These are phyloP conservation scores for Ceratopteris richardii DNA, from an alignment of 75 land plant genomes.

Conservation along the genomic window DNA sequence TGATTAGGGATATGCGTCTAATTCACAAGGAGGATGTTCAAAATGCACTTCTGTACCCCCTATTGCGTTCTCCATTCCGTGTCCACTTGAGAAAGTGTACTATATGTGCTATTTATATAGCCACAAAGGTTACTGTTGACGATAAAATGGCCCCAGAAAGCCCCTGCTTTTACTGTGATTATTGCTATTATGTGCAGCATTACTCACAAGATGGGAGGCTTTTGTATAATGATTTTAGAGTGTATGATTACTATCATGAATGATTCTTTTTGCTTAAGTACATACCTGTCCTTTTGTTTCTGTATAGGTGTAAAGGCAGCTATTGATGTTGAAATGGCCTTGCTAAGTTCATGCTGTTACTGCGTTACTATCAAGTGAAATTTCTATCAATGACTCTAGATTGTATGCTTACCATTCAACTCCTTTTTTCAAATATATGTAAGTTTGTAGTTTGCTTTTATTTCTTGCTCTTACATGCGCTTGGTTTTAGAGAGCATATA, in stretches of 20 bases:
- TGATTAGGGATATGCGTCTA: conserved; percentile 81
- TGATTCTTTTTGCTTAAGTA: too few species aligned
- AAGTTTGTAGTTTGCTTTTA: too few species aligned
- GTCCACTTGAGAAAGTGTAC: conserved; percentile 53
- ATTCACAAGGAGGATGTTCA: conserved; percentile 72
- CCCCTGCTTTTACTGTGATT: conserved; percentile 83
- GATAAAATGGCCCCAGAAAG: conserved; percentile 75
- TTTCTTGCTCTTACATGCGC: too few species aligned
- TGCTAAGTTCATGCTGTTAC: too few species aligned
- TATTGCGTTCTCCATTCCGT: conserved; percentile 43
- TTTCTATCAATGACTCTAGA: too few species aligned
- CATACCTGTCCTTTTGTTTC: too few species aligned
- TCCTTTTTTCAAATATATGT: too few species aligned
- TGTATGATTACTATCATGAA: conserved; percentile 54
- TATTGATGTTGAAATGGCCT: too few species aligned
- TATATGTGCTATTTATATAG: conserved; percentile 61
- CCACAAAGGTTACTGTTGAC: conserved; percentile 68
- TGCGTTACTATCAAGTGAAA: too few species aligned
- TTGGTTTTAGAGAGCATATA: too few species aligned
- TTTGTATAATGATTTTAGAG: conserved; percentile 48
- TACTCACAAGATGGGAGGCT: conserved; percentile 42
- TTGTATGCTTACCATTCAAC: too few species aligned
- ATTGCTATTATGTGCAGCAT: conserved; percentile 80
- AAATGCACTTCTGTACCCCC: conserved; percentile 56
- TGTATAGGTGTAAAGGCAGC: too few species aligned